A percentile compares a stretch with the other conserved stretches of the same genome.
Evolutionary conservation across 2,329 filamentous ascomycete genomes (phyloP).

Genomic region (Sporothrix phasma): DNA sequence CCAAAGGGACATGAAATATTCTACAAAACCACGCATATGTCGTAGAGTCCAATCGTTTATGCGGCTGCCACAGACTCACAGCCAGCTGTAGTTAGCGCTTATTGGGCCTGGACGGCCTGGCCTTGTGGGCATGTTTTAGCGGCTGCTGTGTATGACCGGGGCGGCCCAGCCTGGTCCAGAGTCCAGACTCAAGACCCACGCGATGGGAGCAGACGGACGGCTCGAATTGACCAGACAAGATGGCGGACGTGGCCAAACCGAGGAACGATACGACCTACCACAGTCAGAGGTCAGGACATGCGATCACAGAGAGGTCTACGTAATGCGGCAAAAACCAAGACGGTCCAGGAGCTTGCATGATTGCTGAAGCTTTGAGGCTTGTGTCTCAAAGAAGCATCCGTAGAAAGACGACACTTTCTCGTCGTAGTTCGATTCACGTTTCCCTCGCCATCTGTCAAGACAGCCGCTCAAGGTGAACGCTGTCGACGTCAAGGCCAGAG

Average conservation of each 20-base stretch:
- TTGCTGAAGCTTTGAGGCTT: no score
- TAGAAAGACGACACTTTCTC: no score
- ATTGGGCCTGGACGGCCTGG: background rate
- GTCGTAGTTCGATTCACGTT: background rate
- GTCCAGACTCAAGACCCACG: background rate
- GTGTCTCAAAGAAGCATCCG: no score
- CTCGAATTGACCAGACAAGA: background rate
- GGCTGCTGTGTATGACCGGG: background rate
- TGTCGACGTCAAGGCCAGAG: slow-evolving; percentile 9
- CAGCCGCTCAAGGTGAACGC: slow-evolving; percentile 1
- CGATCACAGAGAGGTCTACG: no score
- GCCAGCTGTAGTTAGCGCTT: background rate
- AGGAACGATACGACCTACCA: background rate
- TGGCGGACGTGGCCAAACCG: background rate
- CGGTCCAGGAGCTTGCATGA: no score
- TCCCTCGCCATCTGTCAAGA: background rate
- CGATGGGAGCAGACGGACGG: background rate
- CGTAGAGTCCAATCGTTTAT: background rate
- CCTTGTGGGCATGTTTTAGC: background rate
- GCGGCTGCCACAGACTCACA: background rate
- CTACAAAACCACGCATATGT: no score
- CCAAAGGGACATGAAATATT: no score
- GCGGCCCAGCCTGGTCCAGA: background rate
- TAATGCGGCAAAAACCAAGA: no score
- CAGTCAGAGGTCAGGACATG: no score